Conservation (phyloP, 306 rosid genomes). For the Sechiopsis laciniata region DNA sequence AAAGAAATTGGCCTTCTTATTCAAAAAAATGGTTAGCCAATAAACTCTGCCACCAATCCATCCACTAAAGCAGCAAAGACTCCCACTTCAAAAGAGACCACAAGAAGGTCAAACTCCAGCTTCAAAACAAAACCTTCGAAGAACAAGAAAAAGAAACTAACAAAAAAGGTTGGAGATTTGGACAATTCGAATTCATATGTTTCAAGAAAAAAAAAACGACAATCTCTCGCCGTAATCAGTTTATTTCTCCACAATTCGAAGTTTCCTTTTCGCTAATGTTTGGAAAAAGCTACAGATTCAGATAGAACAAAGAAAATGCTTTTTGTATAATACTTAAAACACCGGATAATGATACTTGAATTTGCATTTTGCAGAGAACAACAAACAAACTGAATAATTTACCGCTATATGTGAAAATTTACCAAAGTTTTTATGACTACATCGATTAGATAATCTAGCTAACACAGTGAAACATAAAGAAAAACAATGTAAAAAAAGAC, state of each 20-base stretch:
- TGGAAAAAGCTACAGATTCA: constrained; percentile 7
- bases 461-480: constrained; percentile 12
- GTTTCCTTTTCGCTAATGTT: background rate
- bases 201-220: background rate
- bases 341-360: no score
- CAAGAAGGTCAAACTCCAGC: constrained; percentile 5
- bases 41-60: background rate
- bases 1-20: background rate
- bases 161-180: background rate
- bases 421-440: constrained; percentile 11
- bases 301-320: background rate
- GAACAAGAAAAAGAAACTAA: background rate
- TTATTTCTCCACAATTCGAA: background rate
- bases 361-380: background rate
- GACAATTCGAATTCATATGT: background rate
- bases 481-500: constrained; percentile 7
- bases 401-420: constrained; percentile 20
- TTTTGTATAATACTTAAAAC: no score
- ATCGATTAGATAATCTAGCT: constrained; percentile 18
- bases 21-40: background rate
- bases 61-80: background rate
- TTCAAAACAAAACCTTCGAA: background rate
- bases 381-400: constrained; percentile 16
- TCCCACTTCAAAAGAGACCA: background rate
- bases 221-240: background rate